Conservation (phyloP, 2,329 filamentous ascomycete genomes). For the Gaeumannomyces sp. region DNA sequence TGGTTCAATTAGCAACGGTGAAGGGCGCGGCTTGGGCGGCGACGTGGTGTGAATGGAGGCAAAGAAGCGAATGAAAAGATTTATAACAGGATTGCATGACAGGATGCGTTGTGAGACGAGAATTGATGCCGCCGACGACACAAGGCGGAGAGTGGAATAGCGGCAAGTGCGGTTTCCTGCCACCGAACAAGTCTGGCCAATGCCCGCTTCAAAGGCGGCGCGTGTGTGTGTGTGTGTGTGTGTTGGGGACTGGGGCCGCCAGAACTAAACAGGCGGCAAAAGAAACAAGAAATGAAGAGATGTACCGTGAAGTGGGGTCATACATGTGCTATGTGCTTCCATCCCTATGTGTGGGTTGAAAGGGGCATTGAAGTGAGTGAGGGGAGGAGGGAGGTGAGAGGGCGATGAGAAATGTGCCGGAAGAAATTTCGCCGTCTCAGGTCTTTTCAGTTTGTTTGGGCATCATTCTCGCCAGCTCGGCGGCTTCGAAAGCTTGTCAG, state of each 20-base stretch:
- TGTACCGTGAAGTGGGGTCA: slow-evolving; percentile 13
- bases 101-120: neutral
- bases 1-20: neutral
- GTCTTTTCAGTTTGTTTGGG: slow-evolving; percentile 66
- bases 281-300: slow-evolving; percentile 13
- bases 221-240: neutral
- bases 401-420: neutral
- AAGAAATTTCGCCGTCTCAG: slow-evolving; percentile 45
- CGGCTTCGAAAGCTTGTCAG: slow-evolving; percentile 36
- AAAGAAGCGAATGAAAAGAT: neutral
- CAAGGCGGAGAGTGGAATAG: too few species aligned
- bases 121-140: neutral
- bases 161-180: too few species aligned
- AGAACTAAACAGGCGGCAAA: slow-evolving; percentile 3
- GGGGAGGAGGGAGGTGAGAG: neutral
- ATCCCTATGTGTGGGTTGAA: neutral
- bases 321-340: neutral
- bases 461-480: slow-evolving; percentile 44
- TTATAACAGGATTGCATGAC: too few species aligned
- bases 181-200: neutral
- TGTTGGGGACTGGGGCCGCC: too few species aligned
- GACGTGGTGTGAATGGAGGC: neutral
- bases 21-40: neutral
- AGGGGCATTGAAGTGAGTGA: neutral
- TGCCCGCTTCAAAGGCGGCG: neutral